Percentiles rank a stretch among this genome's conserved stretches.
phyloP scores from a whole-genome alignment of 257 asterid species.

The Ligustrum vulgare region DNA sequence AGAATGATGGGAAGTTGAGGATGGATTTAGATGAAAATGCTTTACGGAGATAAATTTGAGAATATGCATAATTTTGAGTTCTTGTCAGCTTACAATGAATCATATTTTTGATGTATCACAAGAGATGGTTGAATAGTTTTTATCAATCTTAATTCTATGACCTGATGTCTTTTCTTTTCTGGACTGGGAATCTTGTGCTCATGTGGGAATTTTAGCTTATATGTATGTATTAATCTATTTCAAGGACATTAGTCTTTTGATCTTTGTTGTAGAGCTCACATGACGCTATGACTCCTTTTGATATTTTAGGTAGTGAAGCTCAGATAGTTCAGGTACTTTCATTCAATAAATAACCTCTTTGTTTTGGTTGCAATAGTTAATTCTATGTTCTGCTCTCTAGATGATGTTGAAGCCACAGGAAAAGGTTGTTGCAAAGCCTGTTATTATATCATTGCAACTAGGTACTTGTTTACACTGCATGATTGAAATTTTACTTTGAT shows the following conservation, averaged over 20 bases:
- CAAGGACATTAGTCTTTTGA: too few relatives aligned
- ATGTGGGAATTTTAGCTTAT: constrained; percentile 9
- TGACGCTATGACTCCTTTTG: constrained; percentile 94
- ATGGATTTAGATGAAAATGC: too few relatives aligned
- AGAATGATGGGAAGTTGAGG: too few relatives aligned
- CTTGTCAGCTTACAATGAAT: too few relatives aligned
- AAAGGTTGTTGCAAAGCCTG: too few relatives aligned
- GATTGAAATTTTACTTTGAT: too few relatives aligned
- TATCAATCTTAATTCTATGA: constrained; percentile 12
- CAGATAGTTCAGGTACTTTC: constrained; percentile 92
- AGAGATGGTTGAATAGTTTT: too few relatives aligned
- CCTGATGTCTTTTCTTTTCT: constrained; percentile 5
- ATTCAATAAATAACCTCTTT: neutral
- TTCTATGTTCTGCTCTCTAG: constrained; percentile 21
- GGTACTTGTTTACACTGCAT: too few relatives aligned
- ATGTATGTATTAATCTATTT: too few relatives aligned
- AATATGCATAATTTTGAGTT: too few relatives aligned
- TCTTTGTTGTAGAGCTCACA: constrained; percentile 72
- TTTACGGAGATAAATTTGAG: too few relatives aligned
- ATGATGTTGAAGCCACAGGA: constrained; percentile 98
- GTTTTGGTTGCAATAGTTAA: neutral
- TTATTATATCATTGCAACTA: too few relatives aligned
- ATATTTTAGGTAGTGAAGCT: constrained; percentile 99
- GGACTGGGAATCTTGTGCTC: constrained; percentile 13
- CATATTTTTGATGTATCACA: neutral